phyloP scores from a whole-genome alignment of 2,329 filamentous ascomycete genomes.

The Apiospora arundinis region DNA sequence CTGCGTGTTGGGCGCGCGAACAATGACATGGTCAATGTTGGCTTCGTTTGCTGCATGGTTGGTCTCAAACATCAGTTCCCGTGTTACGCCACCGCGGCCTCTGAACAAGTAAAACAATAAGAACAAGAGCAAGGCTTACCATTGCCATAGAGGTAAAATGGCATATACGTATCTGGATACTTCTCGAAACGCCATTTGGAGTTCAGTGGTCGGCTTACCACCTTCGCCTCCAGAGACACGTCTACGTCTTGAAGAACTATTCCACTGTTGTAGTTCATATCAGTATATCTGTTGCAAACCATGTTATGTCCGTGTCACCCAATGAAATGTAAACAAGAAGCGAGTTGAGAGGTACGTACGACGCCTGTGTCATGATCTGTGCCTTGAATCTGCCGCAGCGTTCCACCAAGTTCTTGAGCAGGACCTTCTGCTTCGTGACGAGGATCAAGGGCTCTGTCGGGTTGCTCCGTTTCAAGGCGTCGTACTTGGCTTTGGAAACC shows the following conservation, averaged over 20 bases:
- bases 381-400: constrained; percentile 34
- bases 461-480: constrained; percentile 33
- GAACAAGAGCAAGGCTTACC: constrained; percentile 24
- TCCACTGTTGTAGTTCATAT: constrained; percentile 25
- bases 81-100: background rate
- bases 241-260: constrained; percentile 35
- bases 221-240: constrained; percentile 31
- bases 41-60: constrained; percentile 33
- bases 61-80: background rate
- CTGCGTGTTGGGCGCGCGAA: constrained; percentile 48
- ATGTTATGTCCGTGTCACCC: background rate
- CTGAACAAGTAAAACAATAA: background rate
- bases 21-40: constrained; percentile 52
- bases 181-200: constrained; percentile 39
- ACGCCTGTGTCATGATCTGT: constrained; percentile 38
- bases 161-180: constrained; percentile 47
- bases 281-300: background rate
- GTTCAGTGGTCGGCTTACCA: constrained; percentile 45
- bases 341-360: constrained; percentile 30
- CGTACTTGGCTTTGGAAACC: constrained; percentile 31
- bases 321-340: background rate
- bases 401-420: constrained; percentile 34
- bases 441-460: constrained; percentile 38
- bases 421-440: constrained; percentile 34
- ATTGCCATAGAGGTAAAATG: constrained; percentile 52